Base-by-base conservation (phyloP, 2,329 filamentous ascomycete genomes). In the Colletotrichum theobromicola region DNA sequence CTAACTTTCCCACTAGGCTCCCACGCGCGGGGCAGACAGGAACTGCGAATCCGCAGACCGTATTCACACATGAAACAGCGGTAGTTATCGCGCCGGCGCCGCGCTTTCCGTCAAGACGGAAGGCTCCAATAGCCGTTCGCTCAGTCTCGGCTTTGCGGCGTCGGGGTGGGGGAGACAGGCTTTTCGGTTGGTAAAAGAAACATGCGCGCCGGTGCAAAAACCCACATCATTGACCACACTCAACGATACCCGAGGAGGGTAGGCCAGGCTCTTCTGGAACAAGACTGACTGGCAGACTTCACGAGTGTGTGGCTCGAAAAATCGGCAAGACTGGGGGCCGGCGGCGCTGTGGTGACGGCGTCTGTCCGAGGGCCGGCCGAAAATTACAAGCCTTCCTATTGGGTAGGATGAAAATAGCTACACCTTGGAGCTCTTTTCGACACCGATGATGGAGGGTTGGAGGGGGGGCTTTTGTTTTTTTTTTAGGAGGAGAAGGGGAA, bases 301-400 rank as follows among this genome's bases (percentile, higher is more conserved):
- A 32, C 24, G 15, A 10, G 57, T 21, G 12, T 66, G 21, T 55
- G 37, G 15, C 12, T 58, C n/a, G 35, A 28, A 42, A 42, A 57
- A 35, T 70, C 65, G 34, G 66, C 67, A 53, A 55, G 67, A 46
- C 42, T 46, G 37, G 30, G 37, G 30, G 28, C 60, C 26, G 50
- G 26, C 28, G 66, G 53, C 61, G 60, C 21, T 35, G 65, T 58
- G 26, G 50, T 15, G 55, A n/a, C n/a, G 50, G 60, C 46, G 35
- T 61, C 60, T 70, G 35, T 42, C 67, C 67, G 53, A 74, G 60
- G 32, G 67, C 53, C 60, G 61, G 53, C 71, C 53, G 37, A 64
- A 61, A n/a, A 12, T 13, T 50, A 6, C 2, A n/a, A 13, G 15
- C 57, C 10, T 21, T 28, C 24, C 60, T 37, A 16, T 35, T 34